Base-by-base conservation (phyloP, 2,329 filamentous ascomycete genomes). In the Neonectria ditissima region DNA sequence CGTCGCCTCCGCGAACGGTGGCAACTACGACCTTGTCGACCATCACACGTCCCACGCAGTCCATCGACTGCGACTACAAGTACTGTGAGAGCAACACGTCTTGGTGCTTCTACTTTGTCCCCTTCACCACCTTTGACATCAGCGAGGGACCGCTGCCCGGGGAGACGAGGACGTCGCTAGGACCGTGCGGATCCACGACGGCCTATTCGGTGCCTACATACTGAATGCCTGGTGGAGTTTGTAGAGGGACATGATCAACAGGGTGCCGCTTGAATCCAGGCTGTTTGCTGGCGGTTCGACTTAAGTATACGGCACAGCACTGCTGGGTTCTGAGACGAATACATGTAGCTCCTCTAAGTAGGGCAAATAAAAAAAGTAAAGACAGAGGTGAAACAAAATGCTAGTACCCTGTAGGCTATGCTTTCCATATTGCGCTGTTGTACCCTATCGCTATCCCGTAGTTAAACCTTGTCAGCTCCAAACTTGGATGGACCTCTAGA, bases 81-180 rank as follows among this genome's bases (percentile, higher is more conserved):
- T 80, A 79, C 69, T 80, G 80, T 71, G 76, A 78, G 63, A 75
- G 77, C 44, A 69, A 68, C 14, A 73, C 71, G 4, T 75, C 75
- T 3, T 81, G 76, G 74, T 81, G 80, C 69, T 76, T 79, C 65
- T 79, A 75, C 69, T 82, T 79, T 74, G 73, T 69, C 24, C 79
- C 79, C 16, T 65, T 80, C 47, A 80, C 77, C 7, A 69, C 70
- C n/a, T 80, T 73, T 62, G 73, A 81, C 52, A 61, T 69, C 18
- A 71, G 68, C 1, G 66, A 69, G 5, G 80, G 79, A 0, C 75
- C 75, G 5, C 54, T 79, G 14, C 79, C 80, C 4, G 80, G 79
- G 2, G 80, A 80, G 71, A 76, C 74, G 24, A 71, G 71, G n/a
- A 73, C 70, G 2, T 65, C 71, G 4, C 37, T 81, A 0, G 79